Percentiles rank a stretch among this genome's conserved stretches.
These are phyloP conservation scores for Malus asiatica DNA, from an alignment of 306 rosid genomes.

Conservation along the genomic window DNA sequence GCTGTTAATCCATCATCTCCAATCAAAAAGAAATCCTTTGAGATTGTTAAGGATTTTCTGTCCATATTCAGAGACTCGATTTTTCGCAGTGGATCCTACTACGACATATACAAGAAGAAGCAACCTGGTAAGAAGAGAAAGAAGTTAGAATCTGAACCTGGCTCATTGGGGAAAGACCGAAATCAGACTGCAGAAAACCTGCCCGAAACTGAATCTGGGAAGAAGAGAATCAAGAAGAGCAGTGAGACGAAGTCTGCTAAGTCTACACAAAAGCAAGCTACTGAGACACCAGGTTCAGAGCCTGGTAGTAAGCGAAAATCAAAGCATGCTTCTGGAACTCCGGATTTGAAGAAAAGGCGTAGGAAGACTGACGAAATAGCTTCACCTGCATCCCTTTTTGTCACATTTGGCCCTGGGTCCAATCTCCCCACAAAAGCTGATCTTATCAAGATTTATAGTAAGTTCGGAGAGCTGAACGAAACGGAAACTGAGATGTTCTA, in stretches of 20 bases:
- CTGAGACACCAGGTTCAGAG: too few relatives aligned
- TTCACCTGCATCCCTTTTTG: slow-evolving; percentile 35
- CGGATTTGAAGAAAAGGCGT: slow-evolving; percentile 11
- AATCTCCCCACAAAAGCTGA: slow-evolving; percentile 55
- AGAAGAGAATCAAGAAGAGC: slow-evolving; percentile 25
- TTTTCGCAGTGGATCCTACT: slow-evolving; percentile 35
- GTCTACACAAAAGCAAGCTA: background rate
- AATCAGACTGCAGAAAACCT: slow-evolving; percentile 9
- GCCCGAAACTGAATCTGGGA: slow-evolving; percentile 20
- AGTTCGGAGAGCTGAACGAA: slow-evolving; percentile 57
- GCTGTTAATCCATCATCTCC: slow-evolving; percentile 37
- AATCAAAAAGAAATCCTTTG: slow-evolving; percentile 22
- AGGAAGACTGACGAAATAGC: slow-evolving; percentile 16
- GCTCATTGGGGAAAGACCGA: slow-evolving; percentile 10
- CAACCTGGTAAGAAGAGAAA: slow-evolving; percentile 48
- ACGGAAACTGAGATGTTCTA: slow-evolving; percentile 49
- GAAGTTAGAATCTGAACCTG: slow-evolving; percentile 30
- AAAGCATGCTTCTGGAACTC: background rate
- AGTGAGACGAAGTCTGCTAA: slow-evolving; percentile 1
- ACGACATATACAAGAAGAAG: slow-evolving; percentile 21
- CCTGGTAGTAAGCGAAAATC: background rate
- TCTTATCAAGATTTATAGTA: slow-evolving; percentile 38
- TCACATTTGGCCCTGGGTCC: slow-evolving; percentile 54
- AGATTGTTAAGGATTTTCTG: slow-evolving; percentile 31
- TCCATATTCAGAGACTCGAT: slow-evolving; percentile 49